Evolutionary conservation across 2,329 filamentous ascomycete genomes (phyloP), one percentile per base, ranked within the genome.

Genomic region (Fusarium sp.): DNA sequence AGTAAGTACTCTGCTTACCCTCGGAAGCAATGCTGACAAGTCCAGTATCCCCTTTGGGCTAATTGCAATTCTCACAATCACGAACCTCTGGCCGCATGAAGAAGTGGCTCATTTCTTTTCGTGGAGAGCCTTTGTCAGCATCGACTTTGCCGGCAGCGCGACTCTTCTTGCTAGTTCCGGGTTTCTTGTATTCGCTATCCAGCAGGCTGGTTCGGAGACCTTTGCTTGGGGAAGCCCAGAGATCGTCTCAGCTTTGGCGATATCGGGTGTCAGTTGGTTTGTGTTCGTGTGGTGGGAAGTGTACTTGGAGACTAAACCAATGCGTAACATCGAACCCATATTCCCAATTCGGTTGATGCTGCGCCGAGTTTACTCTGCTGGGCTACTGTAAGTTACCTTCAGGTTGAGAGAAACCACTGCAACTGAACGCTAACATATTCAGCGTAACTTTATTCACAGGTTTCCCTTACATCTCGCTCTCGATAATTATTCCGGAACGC

Each of bases 391-490:
- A 69, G 83, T 79, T 28, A n/a, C n/a, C n/a, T n/a, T n/a, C n/a
- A 6, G 7, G 33, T 23, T 33, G 10, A 37, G 13, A 7, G 12
- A 20, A 18, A 7, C 26, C 2, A 4, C n/a, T 15, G 5, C 8
- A 41, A 38, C 26, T 4, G 18, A 6, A 18, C 46, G 13, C 66
- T 76, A 28, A 76, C 60, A n/a, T 20, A 55, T 30, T 6, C 5
- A 88, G 85, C 16, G 83, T 85, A 28, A 88, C 86, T 4, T 77
- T 89, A 16, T 79, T 89, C 18, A 84, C 84, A 0, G 87, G 87
- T 3, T 88, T 86, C 52, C 80, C 84, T 0, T 89, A 88, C 63
- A 83, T 90, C 23, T 80, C 85, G 6, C 80, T 88, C n/a, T 83
- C 86, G 13, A 83, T 89, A 57, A 82, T 84, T 33, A 81, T 90